Evolutionary conservation across 805 yeast species (phyloP), one percentile per base, ranked within the genome.

Genomic region (Starmerella floricola): DNA sequence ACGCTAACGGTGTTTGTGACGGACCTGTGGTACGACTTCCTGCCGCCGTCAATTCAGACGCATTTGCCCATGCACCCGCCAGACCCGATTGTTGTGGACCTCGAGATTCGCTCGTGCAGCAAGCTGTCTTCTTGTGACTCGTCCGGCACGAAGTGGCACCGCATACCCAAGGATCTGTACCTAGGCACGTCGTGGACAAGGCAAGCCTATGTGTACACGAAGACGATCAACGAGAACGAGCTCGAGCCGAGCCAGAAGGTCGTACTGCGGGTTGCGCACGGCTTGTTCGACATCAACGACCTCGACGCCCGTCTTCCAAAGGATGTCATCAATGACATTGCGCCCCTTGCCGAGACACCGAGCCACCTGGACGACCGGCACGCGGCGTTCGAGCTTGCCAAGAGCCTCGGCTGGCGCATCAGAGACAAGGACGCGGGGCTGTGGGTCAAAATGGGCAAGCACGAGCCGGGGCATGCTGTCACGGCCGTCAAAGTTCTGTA

Each of bases 401-500:
- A 40, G n/a, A 49, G 46, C 18, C 37, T 55, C 57, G 46, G 73
- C 65, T 31, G 64, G 67, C 18, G 46, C 49, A 28, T 55, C 52
- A 40, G 34, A 34, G 52, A 46, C 37, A n/a, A 17, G 10, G 34
- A 36, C 4, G 51, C 64, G 49, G 79, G 80, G 8, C 53, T 80
- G 12, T 80, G 86, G 87, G 64, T 73, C 24, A 71, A 72, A 47
- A 64, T 64, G 38, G 84, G 76, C 4, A 43, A 54, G 4, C 66
- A 59, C 30, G 52, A 56, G 23, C 58, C 58, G 20, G 50, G 56
- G 10, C 45, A 58, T 17, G 48, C 76, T 1, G 58, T 79, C 6
- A 71, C 76, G 6, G 82, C 70, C 2, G 52, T 85, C 11, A 84
- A 81, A 48, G 67, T 84, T 1, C 61, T 87, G 28, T 86, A 76